Percentiles rank a stretch among this genome's conserved stretches.
Evolutionary conservation across 768 basidiomycete species (phyloP).

Genomic region (Termitomyces sp.): DNA sequence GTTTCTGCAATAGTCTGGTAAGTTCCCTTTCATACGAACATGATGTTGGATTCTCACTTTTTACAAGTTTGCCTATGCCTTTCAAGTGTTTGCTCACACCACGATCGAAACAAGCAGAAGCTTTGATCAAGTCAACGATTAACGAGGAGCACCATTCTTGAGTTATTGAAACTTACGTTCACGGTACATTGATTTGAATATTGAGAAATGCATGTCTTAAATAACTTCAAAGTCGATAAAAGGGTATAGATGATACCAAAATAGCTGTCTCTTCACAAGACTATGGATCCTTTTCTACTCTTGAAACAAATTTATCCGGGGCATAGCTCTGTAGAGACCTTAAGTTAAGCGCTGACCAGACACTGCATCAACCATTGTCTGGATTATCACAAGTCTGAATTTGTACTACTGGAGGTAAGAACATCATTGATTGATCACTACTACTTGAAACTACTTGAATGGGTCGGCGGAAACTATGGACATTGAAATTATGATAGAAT

Average conservation of each 20-base stretch:
- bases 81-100: conserved; percentile 4
- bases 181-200: too few relatives aligned
- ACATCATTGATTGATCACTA: background rate
- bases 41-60: background rate
- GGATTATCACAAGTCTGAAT: too few relatives aligned
- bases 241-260: too few relatives aligned
- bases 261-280: too few relatives aligned
- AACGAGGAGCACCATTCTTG: background rate
- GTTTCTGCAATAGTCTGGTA: conserved; percentile 6
- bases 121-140: background rate
- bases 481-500: background rate
- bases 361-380: too few relatives aligned
- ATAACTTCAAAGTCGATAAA: too few relatives aligned
- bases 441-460: background rate
- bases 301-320: too few relatives aligned
- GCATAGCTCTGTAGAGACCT: too few relatives aligned
- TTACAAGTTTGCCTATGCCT: background rate
- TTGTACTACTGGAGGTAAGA: too few relatives aligned
- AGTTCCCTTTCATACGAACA: background rate
- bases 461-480: background rate
- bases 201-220: too few relatives aligned
- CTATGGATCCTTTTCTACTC: too few relatives aligned
- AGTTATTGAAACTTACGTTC: background rate
- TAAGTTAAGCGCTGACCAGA: too few relatives aligned
- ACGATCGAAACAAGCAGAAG: conserved; percentile 2